phyloP scores from a whole-genome alignment of 192 early-diverging fungal genomes.

The Coemansia sp. region DNA sequence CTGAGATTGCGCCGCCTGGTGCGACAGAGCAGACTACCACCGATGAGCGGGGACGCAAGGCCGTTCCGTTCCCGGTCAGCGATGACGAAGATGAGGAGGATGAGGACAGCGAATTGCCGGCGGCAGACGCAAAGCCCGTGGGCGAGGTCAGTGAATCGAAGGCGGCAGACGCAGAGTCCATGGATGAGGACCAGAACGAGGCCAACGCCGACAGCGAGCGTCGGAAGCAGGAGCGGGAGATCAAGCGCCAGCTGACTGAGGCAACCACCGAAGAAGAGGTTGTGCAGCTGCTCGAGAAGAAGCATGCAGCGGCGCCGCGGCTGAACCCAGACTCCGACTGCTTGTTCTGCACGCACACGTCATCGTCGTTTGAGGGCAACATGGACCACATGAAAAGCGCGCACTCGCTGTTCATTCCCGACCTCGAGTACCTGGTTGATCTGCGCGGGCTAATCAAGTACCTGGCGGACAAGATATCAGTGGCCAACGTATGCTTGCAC shows the following conservation, averaged over 20 bases:
- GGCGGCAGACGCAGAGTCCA: neutral
- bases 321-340: constrained; percentile 75
- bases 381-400: constrained; percentile 87
- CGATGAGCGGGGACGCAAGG: constrained; percentile 29
- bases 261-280: constrained; percentile 63
- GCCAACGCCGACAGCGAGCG: constrained; percentile 20
- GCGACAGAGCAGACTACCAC: neutral
- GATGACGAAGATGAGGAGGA: constrained; percentile 48
- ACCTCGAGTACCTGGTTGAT: constrained; percentile 90
- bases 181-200: constrained; percentile 3
- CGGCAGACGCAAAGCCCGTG: neutral
- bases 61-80: constrained; percentile 42
- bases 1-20: neutral
- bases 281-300: constrained; percentile 76
- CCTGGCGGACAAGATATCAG: constrained; percentile 90
- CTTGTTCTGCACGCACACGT: constrained; percentile 83
- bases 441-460: constrained; percentile 85
- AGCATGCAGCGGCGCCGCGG: constrained; percentile 67
- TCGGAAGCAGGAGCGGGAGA: constrained; percentile 40
- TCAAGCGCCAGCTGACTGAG: constrained; percentile 43
- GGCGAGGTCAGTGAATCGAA: constrained; percentile 10
- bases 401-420: constrained; percentile 96
- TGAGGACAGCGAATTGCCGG: constrained; percentile 15
- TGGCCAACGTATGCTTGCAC: constrained; percentile 93
- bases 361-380: constrained; percentile 67